A percentile compares a stretch with the other conserved stretches of the same genome.
These are phyloP conservation scores for Chrysanthemum makinoi DNA, from an alignment of 129 eudicot genomes.

Conservation along the genomic window DNA sequence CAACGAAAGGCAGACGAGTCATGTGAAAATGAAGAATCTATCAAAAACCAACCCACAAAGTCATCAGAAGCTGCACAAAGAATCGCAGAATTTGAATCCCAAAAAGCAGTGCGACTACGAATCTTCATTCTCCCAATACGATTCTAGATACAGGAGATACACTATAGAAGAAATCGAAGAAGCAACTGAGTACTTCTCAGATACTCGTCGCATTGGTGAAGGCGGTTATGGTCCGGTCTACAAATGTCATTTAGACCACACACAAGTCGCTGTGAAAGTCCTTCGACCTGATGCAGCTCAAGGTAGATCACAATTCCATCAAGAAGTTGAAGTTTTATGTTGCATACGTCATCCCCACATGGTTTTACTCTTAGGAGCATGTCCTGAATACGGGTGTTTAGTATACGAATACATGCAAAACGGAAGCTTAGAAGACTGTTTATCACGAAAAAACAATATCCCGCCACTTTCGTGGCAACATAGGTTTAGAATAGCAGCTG, in stretches of 20 bases:
- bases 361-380: neutral
- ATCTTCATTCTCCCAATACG: conserved; percentile 24
- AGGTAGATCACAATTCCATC: neutral
- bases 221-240: neutral
- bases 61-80: conserved; percentile 63
- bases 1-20: conserved; percentile 56
- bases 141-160: conserved; percentile 62
- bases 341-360: neutral
- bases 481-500: neutral
- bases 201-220: neutral
- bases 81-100: conserved; percentile 36
- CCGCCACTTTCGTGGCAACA: neutral
- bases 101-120: conserved; percentile 46
- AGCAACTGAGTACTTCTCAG: neutral
- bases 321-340: neutral
- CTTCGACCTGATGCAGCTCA: conserved; percentile 3
- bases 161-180: conserved; percentile 31
- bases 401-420: conserved; percentile 9
- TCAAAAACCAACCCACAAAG: conserved; percentile 55
- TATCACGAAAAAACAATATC: neutral
- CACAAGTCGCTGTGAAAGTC: neutral
- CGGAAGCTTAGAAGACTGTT: neutral
- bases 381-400: neutral
- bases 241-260: conserved; percentile 1
- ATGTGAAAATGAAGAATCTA: conserved; percentile 47